Percentiles rank a stretch among this genome's conserved stretches.
These are phyloP conservation scores for Perilla frutescens DNA, from an alignment of 257 asterid genomes.

Conservation along the genomic window DNA sequence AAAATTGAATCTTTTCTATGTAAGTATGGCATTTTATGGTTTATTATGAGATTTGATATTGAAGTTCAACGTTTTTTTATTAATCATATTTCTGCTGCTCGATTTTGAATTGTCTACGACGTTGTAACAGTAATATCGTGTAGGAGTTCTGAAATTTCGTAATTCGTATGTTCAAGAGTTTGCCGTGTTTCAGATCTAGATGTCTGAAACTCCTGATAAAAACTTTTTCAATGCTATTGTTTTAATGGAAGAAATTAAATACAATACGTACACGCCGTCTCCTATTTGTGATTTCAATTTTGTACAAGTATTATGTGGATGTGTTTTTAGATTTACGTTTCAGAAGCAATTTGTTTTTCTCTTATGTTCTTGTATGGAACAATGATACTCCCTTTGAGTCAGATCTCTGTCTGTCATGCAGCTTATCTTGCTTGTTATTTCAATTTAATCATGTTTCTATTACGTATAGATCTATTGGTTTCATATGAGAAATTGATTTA, in stretches of 20 bases:
- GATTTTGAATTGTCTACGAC: background rate
- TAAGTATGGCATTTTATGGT: slow-evolving; percentile 6
- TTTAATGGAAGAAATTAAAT: background rate
- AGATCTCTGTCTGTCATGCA: background rate
- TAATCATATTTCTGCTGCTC: background rate
- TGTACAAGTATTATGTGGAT: background rate
- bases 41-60: background rate
- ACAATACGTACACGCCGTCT: background rate
- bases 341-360: background rate
- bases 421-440: background rate
- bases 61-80: background rate
- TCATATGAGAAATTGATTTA: background rate
- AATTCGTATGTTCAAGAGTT: background rate
- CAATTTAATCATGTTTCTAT: background rate
- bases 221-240: background rate
- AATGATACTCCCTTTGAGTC: background rate
- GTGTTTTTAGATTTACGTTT: background rate
- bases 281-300: background rate
- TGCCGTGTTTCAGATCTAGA: slow-evolving; percentile 34
- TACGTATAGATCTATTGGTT: too few relatives aligned
- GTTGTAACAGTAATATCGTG: background rate
- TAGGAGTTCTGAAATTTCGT: background rate
- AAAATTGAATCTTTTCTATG: slow-evolving; percentile 14
- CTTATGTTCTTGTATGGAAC: background rate
- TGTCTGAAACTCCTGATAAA: background rate